Evolutionary conservation across 169 alveolate genomes (phyloP), one percentile per base, ranked within the genome.

Genomic region (Eimeria necatrix): DNA sequence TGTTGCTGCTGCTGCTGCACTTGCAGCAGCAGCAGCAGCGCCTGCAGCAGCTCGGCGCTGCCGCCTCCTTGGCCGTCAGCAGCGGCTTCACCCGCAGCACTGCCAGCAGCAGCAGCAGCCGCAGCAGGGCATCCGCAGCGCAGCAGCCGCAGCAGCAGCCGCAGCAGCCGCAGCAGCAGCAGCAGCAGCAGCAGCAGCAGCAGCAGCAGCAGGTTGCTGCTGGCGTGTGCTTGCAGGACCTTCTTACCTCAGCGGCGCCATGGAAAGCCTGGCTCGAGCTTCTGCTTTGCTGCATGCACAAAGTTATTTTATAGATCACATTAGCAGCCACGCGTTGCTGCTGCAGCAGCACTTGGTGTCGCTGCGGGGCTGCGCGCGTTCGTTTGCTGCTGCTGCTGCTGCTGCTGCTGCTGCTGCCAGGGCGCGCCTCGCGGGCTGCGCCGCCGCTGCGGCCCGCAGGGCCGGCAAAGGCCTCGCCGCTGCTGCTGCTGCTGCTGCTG

Each of bases 381-480:
- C 53, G 18, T 52, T 73, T 9, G 48, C 53, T n/a, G 59, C 56
- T 73, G 84, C 84, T 73, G 84, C 84, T 73, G 84, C 84, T 24
- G 84, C 84, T 32, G 48, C 84, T 32, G 84, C 84, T 73, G 53
- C 84, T 9, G 53, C 84, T 4, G 53, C 84, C 16, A n/a, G 10
- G 20, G 53, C 56, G 18, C 5, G 84, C 16, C 18, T 41, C n/a
- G 53, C 53, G 22, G 84, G 12, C 5, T 73, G 22, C n/a, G 16
- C 20, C 18, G 41, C 14, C 8, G 84, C 14, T 32, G 84, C n/a
- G 5, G 48, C 7, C 7, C 56, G 8, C 22, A 73, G 20, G 12
- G 84, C 84, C 9, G 18, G 49, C 53, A n/a, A 9, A 73, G 84
- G 49, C 9, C 56, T 52, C 53, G 20, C 48, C n/a, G 53, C 84